Base-by-base conservation (phyloP, 768 basidiomycete species). In the Artomyces pyxidatus region DNA sequence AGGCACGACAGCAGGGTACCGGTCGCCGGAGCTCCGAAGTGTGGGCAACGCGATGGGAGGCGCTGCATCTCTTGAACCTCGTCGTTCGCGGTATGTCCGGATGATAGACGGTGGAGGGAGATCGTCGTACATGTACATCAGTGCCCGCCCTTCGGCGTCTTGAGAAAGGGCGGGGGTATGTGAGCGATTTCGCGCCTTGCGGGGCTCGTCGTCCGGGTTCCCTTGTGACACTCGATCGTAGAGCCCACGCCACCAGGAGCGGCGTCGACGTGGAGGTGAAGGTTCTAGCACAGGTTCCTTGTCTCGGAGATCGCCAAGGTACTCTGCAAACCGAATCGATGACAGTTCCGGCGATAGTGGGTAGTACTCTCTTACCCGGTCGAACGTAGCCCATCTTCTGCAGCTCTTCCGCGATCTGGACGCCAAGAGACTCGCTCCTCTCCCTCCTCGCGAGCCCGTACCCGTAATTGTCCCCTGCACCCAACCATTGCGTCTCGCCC, bases 401-500 rank as follows among this genome's bases (percentile, higher is more conserved):
- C 8, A 81, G 61, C 61, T 81, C 81, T 35, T 61, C 68, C 55
- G 77, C 73, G 28, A 83, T 73, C 60, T 78, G 75, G 25, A 66
- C 66, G 45, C 69, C 75, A 10, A 83, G 62, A 6, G 67, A 70
- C 30, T 78, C 78, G 56, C 78, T 81, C 59, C 69, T 68, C 61
- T 81, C 78, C 45, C 67, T 54, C 26, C 65, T 61, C 6, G 59
- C 58, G 17, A 75, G 61, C 3, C 71, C 74, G 60, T 75, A 75
- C 7, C 58, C 69, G 49, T 73, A 69, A 54, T 71, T 63, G 54
- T 75, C 69, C 1, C 75, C 75, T 1, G 69, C 29, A 21, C 74
- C 72, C 8, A 81, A 61, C 78, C 78, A 81, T 54, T 77, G 75
- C 53, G 69, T 64, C 51, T 74, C 74, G 0, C 69, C 73, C n/a